Evolutionary conservation across 2,329 filamentous ascomycete species (phyloP).

Genomic region (Exophiala bonariae): DNA sequence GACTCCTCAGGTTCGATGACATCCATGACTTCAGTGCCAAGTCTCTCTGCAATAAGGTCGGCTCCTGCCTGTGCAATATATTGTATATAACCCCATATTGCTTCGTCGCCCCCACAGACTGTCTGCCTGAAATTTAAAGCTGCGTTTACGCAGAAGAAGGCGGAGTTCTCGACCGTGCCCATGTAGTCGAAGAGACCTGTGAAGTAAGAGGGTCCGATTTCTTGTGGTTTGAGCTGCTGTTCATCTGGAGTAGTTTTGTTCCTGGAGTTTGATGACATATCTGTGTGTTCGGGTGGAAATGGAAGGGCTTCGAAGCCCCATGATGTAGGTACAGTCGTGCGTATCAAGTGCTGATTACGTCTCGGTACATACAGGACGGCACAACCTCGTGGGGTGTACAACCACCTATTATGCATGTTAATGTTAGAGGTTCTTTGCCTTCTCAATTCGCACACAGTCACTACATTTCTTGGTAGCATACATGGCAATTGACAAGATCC

Average conservation of each 20-base stretch:
- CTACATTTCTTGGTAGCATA: too few species aligned
- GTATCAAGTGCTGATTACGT: too few species aligned
- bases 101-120: conserved; percentile 69
- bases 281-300: too few species aligned
- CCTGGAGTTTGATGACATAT: too few species aligned
- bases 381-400: conserved; percentile 74
- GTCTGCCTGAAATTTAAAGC: conserved; percentile 70
- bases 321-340: too few species aligned
- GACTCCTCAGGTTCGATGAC: too few species aligned
- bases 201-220: too few species aligned
- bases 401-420: conserved; percentile 61
- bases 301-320: conserved; percentile 63
- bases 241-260: too few species aligned
- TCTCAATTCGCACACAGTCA: too few species aligned
- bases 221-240: too few species aligned
- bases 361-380: too few species aligned
- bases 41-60: conserved; percentile 54
- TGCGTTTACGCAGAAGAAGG: conserved; percentile 70
- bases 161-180: conserved; percentile 70
- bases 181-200: conserved; percentile 71
- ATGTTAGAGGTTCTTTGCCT: too few species aligned
- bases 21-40: conserved; percentile 68
- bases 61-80: conserved; percentile 64
- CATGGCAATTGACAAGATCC: not conserved
- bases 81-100: conserved; percentile 63